Conservation (phyloP, 306 rosid genomes). For the Calophaca sinica region DNA sequence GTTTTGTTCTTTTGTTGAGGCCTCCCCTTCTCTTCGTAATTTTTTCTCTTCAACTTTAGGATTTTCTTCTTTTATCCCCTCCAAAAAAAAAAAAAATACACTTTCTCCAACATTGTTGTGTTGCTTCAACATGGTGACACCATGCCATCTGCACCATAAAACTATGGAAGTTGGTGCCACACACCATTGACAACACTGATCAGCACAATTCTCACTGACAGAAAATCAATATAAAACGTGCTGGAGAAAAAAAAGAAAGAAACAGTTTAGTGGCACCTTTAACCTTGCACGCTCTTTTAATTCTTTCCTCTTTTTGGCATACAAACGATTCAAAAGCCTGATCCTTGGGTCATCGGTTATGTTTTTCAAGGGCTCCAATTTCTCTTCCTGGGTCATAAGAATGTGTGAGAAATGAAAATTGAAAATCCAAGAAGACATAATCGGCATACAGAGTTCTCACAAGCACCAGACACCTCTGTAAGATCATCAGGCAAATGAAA, state of each 20-base stretch:
- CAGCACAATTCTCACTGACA: slow-evolving; percentile 54
- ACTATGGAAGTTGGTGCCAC: neutral
- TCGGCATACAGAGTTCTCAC: slow-evolving; percentile 54
- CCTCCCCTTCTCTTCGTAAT: neutral
- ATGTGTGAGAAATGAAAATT: slow-evolving; percentile 53
- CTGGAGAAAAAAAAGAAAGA: slow-evolving; percentile 42
- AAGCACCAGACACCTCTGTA: slow-evolving; percentile 87
- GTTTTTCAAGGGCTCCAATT: slow-evolving; percentile 91
- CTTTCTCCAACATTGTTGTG: slow-evolving; percentile 7
- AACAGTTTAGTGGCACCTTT: slow-evolving; percentile 73
- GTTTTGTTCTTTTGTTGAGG: neutral
- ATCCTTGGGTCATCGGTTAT: slow-evolving; percentile 95
- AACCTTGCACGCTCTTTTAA: slow-evolving; percentile 84
- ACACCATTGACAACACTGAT: slow-evolving; percentile 44
- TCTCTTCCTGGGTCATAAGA: slow-evolving; percentile 81
- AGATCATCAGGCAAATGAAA: slow-evolving; percentile 99
- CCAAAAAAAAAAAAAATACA: neutral
- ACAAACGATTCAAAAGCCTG: slow-evolving; percentile 91
- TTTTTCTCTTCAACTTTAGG: neutral
- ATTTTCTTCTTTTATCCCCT: neutral
- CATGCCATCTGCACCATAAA: slow-evolving; percentile 3
- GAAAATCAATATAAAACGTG: slow-evolving; percentile 27
- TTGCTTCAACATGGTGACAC: slow-evolving; percentile 6
- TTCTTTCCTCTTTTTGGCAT: slow-evolving; percentile 98
- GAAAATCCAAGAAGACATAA: slow-evolving; percentile 47